A percentile compares a stretch with the other conserved stretches of the same genome.
Conservation (phyloP, 2,329 filamentous ascomycete genomes). For the Aureobasidium subglaciale region DNA sequence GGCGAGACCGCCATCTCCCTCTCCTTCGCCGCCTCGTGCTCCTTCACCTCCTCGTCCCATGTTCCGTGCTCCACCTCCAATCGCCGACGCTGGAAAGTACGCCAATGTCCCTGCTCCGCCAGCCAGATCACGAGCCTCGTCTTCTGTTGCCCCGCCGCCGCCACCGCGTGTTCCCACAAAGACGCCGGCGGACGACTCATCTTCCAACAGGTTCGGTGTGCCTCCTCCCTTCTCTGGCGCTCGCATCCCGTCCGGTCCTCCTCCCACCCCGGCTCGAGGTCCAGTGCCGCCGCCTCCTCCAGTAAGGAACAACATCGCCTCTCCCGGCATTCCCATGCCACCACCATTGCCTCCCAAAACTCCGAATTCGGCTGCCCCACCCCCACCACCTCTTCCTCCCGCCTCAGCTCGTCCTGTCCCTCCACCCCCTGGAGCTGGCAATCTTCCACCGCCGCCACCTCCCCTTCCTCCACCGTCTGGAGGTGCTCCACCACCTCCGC, state of each 20-base stretch:
- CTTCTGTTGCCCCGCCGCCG: constrained; percentile 27
- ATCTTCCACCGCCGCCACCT: constrained; percentile 35
- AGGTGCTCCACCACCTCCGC: constrained; percentile 39
- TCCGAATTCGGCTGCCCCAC: constrained; percentile 27
- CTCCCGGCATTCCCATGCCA: constrained; percentile 32
- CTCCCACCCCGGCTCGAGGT: constrained; percentile 38
- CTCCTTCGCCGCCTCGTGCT: constrained; percentile 60
- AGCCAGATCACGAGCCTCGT: constrained; percentile 49
- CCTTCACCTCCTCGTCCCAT: constrained; percentile 62
- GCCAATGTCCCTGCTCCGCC: constrained; percentile 44
- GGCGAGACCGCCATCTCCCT: constrained; percentile 44
- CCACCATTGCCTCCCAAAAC: constrained; percentile 36
- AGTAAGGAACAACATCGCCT: constrained; percentile 23
- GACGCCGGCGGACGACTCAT: constrained; percentile 56
- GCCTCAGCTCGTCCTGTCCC: constrained; percentile 24
- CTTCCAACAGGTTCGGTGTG: constrained; percentile 60
- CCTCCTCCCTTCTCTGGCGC: constrained; percentile 72
- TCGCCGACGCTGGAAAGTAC: constrained; percentile 85
- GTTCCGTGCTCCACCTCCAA: constrained; percentile 79
- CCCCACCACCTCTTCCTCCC: constrained; percentile 36
- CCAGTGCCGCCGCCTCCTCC: constrained; percentile 18
- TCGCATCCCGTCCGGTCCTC: constrained; percentile 51
- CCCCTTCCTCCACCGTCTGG: constrained; percentile 31
- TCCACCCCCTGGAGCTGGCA: constrained; percentile 31
- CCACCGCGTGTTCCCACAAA: constrained; percentile 42